A percentile compares a stretch with the other conserved stretches of the same genome.
phyloP scores from a whole-genome alignment of 2,329 filamentous ascomycete genomes.

The Xylaria sp. region DNA sequence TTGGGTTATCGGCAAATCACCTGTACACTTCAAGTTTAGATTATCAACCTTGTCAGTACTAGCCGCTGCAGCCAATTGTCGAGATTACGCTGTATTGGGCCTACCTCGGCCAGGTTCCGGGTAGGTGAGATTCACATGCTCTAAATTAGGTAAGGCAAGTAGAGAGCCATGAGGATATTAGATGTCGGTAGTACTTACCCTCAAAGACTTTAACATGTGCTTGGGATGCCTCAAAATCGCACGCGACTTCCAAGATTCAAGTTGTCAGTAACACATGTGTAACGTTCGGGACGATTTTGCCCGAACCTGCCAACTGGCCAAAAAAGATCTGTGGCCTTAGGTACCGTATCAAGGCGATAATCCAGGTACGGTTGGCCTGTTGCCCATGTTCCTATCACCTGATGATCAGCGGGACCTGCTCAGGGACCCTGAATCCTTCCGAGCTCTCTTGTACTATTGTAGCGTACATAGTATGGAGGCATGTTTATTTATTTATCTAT shows the following conservation, averaged over 20 bases:
- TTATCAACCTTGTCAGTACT: too few species aligned
- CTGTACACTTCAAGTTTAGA: too few species aligned
- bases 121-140: too few species aligned
- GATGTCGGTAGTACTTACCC: too few species aligned
- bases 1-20: too few species aligned
- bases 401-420: constrained; percentile 12
- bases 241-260: background rate
- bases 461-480: background rate
- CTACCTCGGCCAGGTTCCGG: too few species aligned
- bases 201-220: too few species aligned
- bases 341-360: constrained; percentile 14
- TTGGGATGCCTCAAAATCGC: too few species aligned
- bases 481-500: background rate
- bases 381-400: background rate
- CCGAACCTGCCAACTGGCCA: background rate
- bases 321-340: background rate
- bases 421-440: constrained; percentile 25
- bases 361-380: constrained; percentile 11
- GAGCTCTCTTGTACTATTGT: background rate
- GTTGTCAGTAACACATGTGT: constrained; percentile 1
- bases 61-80: too few species aligned
- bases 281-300: constrained; percentile 4
- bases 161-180: too few species aligned
- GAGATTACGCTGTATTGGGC: too few species aligned
- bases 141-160: too few species aligned